These are phyloP conservation scores for Blastobotrys terrestris DNA, from an alignment of 805 yeast species.

Conservation along the genomic window DNA sequence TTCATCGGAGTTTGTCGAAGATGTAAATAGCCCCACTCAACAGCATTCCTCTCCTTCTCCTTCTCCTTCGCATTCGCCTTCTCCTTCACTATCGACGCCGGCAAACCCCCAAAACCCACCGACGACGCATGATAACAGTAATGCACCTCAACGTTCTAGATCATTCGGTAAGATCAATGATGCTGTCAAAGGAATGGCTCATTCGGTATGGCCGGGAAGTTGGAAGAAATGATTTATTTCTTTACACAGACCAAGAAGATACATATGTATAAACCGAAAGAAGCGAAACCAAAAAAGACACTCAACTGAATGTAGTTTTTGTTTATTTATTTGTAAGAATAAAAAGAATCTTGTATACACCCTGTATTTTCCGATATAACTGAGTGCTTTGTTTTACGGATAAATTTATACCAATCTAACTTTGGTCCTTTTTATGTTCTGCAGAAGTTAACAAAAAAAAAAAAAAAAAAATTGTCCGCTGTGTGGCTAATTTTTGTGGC, in stretches of 20 bases:
- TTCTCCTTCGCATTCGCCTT: no score
- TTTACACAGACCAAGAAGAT: background rate
- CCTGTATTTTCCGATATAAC: no score
- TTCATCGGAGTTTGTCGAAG: conserved; percentile 7
- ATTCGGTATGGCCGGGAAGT: conserved; percentile 8
- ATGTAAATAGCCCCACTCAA: conserved; percentile 1
- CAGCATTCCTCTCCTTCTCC: background rate
- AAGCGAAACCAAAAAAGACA: background rate
- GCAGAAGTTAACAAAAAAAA: no score
- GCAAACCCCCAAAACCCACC: no score
- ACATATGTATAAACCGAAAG: background rate
- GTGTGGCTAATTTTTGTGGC: background rate
- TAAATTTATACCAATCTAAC: no score
- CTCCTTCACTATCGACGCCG: no score
- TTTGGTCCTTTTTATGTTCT: no score
- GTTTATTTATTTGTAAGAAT: conserved; percentile 1
- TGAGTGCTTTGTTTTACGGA: no score
- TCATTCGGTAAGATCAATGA: conserved; percentile 2
- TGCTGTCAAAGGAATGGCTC: conserved; percentile 11
- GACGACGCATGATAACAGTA: background rate
- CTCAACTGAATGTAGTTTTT: background rate
- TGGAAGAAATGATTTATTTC: conserved; percentile 2
- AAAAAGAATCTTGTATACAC: background rate
- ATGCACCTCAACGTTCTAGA: background rate
- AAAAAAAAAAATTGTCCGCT: no score